A percentile compares a stretch with the other conserved stretches of the same genome.
phyloP scores from a whole-genome alignment of 768 basidiomycete species.

The Russula foetens region DNA sequence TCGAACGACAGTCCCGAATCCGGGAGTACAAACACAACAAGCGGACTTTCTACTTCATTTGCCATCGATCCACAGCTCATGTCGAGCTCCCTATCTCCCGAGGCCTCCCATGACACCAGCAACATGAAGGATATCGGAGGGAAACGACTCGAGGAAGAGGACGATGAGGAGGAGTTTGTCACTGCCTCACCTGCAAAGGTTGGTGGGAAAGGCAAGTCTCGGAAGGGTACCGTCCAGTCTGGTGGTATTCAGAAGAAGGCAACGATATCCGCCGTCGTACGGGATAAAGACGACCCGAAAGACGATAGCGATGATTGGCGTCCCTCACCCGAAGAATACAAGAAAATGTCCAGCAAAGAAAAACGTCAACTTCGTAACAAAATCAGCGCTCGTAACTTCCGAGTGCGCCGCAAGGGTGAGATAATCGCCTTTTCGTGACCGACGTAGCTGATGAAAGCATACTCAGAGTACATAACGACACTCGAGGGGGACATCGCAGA shows the following conservation, averaged over 20 bases:
- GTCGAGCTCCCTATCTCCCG: slow-evolving; percentile 45
- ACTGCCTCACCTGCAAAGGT: slow-evolving; percentile 26
- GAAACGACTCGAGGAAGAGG: slow-evolving; percentile 28
- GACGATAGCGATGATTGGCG: slow-evolving; percentile 70
- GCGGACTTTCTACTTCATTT: slow-evolving; percentile 27
- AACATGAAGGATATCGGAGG: slow-evolving; percentile 31
- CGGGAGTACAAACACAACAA: slow-evolving; percentile 5
- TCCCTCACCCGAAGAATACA: slow-evolving; percentile 87
- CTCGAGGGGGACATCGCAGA: slow-evolving; percentile 92
- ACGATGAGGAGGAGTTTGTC: slow-evolving; percentile 24
- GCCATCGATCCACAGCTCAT: slow-evolving; percentile 75
- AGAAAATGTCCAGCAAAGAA: slow-evolving; percentile 93
- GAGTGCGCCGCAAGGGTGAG: slow-evolving; percentile 87
- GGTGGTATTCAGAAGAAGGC: slow-evolving; percentile 66
- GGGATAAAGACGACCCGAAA: slow-evolving; percentile 42
- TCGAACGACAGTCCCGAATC: slow-evolving; percentile 24
- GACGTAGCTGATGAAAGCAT: not conserved
- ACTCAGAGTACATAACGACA: slow-evolving; percentile 84
- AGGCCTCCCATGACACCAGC: slow-evolving; percentile 32
- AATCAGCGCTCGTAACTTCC: slow-evolving; percentile 91
- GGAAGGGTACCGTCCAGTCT: slow-evolving; percentile 64
- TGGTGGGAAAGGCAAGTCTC: slow-evolving; percentile 43
- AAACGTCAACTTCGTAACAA: slow-evolving; percentile 96
- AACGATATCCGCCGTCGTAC: slow-evolving; percentile 28
- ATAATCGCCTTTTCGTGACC: slow-evolving; percentile 6